Base-by-base conservation (phyloP, 169 alveolate genomes). In the Plasmodium vinckei region DNA sequence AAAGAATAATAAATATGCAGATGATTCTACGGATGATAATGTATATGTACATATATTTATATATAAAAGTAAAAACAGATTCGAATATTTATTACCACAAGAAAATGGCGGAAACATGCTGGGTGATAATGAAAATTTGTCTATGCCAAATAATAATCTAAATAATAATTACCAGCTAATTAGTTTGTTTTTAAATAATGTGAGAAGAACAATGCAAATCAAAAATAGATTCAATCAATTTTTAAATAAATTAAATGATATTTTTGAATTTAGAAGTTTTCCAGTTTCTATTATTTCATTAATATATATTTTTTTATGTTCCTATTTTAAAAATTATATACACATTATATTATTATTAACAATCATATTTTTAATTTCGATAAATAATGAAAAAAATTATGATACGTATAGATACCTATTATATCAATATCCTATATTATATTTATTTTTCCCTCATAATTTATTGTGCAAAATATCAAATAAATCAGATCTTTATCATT, bases 41-140 rank as follows among this genome's bases (percentile, higher is more conserved):
- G 17, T 77, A 0, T 64, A 77, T 77, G 72, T 59, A 10, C 87
- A 73, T 60, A 47, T 77, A 77, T 77, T 63, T 77, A 77, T 77
- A 63, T 77, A 77, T 77, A 77, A 77, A 64, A 77, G 88, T 64
- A 77, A 77, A 63, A 77, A 77, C 57, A 25, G 88, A 77, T 77
- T 77, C 65, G 88, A 77, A 42, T 77, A 77, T 57, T 44, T 77
- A 44, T 56, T 77, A 64, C 88, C 88, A 2, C 51, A 64, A 13
- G 67, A 47, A 19, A 77, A 77, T 42, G 64, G 57, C 21, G 65
- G 77, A 54, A 64, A 77, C 65, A 54, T 57, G 23, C 57, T 77
- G 12, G 63, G 88, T 21, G 49, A 77, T 64, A 59, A 77, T 63
- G 88, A 77, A 27, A n/a, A 77, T 27, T 56, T 64, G n/a, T 61